Percentiles rank a stretch among this genome's conserved stretches.
These are phyloP conservation scores for Botrytis paeoniae DNA, from an alignment of 2,329 filamentous ascomycete genomes.

Conservation along the genomic window DNA sequence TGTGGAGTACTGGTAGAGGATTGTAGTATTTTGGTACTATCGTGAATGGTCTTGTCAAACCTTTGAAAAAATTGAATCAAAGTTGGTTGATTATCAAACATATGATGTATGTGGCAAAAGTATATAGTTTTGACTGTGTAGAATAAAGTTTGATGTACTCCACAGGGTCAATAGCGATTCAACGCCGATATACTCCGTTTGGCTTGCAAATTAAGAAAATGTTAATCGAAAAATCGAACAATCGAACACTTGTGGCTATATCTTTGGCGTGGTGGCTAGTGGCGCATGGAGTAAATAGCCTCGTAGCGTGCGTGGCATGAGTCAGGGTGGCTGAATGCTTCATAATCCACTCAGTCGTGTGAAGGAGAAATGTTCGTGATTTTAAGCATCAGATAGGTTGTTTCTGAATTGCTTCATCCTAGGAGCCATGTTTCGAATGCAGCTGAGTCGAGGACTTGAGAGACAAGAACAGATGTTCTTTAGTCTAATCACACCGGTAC, in stretches of 20 bases:
- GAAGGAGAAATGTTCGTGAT: not conserved
- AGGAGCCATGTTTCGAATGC: not conserved
- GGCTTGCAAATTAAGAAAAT: not conserved
- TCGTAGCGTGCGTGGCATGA: not conserved
- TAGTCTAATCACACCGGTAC: not conserved
- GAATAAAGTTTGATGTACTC: not conserved
- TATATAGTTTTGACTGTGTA: not conserved
- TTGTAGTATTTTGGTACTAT: not conserved
- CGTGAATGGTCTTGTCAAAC: not conserved
- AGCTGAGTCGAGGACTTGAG: too few relatives aligned
- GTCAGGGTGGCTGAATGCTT: not conserved
- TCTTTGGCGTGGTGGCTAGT: not conserved
- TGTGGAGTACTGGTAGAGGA: not conserved
- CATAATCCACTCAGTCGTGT: not conserved
- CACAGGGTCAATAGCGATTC: not conserved
- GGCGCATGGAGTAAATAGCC: not conserved
- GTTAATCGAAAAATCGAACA: not conserved
- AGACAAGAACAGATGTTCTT: not conserved
- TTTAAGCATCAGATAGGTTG: not conserved
- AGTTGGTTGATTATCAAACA: not conserved
- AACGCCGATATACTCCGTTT: not conserved
- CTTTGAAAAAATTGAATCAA: not conserved
- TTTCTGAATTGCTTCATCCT: conserved; percentile 4
- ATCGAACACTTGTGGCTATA: not conserved
- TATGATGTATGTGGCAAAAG: not conserved